phyloP scores from a whole-genome alignment of 2,329 filamentous ascomycete species.

The Podosphaera fusca region DNA sequence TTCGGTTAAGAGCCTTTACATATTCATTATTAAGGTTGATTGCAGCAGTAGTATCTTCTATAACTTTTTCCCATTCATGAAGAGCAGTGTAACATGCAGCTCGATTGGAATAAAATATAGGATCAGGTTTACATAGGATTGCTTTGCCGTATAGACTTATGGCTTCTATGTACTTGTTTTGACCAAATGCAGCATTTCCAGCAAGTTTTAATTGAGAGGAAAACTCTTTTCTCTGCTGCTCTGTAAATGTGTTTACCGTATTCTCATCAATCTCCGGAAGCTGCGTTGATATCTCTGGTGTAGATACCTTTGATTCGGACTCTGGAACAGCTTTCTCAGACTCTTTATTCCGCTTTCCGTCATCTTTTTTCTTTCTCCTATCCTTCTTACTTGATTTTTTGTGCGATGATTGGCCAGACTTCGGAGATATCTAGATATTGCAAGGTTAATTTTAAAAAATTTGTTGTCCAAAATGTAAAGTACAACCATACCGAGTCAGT shows the following conservation, averaged over 20 bases:
- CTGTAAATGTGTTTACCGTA: conserved; percentile 26
- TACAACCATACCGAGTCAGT: conserved; percentile 28
- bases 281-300: conserved; percentile 37
- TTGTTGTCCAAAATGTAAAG: background rate
- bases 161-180: conserved; percentile 79
- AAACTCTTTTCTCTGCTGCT: conserved; percentile 60
- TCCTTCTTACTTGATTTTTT: conserved; percentile 79
- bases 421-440: conserved; percentile 9
- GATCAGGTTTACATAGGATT: conserved; percentile 89
- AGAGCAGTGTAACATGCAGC: conserved; percentile 93
- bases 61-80: conserved; percentile 81
- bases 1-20: conserved; percentile 89
- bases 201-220: conserved; percentile 82
- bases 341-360: conserved; percentile 49
- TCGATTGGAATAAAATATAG: conserved; percentile 96
- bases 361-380: conserved; percentile 67
- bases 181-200: conserved; percentile 88
- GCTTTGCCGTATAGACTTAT: conserved; percentile 92
- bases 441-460: conserved; percentile 5
- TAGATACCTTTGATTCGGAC: conserved; percentile 23
- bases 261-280: conserved; percentile 42
- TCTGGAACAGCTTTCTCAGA: conserved; percentile 30
- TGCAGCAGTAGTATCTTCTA: conserved; percentile 89
- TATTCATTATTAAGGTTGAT: conserved; percentile 87
- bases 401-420: conserved; percentile 19